Base-by-base conservation (phyloP, 306 rosid species). In the Heteromeles arbutifolia region DNA sequence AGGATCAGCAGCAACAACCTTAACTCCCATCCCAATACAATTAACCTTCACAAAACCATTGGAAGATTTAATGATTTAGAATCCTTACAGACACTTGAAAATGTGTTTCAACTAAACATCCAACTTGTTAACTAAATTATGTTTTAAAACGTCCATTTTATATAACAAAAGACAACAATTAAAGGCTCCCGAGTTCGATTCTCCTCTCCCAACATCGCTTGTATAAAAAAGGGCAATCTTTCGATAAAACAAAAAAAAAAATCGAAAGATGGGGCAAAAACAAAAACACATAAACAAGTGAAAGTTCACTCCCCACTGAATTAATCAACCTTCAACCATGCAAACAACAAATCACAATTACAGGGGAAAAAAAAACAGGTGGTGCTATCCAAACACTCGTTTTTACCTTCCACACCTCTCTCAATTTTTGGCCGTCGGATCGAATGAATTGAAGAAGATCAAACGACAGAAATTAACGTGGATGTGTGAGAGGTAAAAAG, bases 1-100 rank as follows among this genome's bases (percentile, higher is more conserved):
- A 73, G 50, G 67, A 52, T 65, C 44, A 41, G 44, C 44, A 41
- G 44, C 80, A 65, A 67, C 74, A 70, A 65, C 53, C 69, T 70
- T 72, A 48, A 65, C 72, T 31, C 48, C 80, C 65, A 53, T 56
- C 53, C 37, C 72, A 65, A 64, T 24, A 26, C 71, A 73, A n/a
- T 58, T 69, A 54, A 56, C 48, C 52, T 58, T 73, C 76, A 58
- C 48, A 37, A 64, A 64, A 28, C 48, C 48, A 74, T 48, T 39
- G 11, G 13, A 48, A 70, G 59, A 50, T 70, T 21, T 26, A 70
- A 28, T 26, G 5, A 32, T 65, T 70, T 28, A 7, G 19, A 50
- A 70, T 18, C 28, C 62, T 48, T 24, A 9, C 25, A 70, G 29
- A 6, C 69, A 65, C 37, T 65, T 34, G 69, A 32, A 13, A 65